Evolutionary conservation across 805 yeast genomes (phyloP).

Genomic region (Saccharomycopsis javanensis): DNA sequence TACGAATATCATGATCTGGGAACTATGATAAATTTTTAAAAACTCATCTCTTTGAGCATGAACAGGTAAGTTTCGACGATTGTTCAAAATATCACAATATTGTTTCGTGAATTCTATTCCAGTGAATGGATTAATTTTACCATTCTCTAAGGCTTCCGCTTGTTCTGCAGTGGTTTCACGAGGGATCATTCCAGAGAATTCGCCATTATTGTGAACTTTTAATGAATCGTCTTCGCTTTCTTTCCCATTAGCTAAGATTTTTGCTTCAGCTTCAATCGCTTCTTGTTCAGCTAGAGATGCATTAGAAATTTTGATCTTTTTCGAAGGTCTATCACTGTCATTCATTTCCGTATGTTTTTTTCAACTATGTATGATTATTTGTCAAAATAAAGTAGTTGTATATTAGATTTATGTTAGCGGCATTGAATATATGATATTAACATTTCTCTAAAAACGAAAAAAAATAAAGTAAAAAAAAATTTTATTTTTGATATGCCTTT

Average conservation of each 20-base stretch:
- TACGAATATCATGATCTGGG: slow-evolving; percentile 95
- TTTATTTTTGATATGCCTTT: too few species aligned
- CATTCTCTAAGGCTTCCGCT: slow-evolving; percentile 51
- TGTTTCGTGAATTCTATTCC: slow-evolving; percentile 51
- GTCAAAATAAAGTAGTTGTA: too few species aligned
- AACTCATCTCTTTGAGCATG: slow-evolving; percentile 90
- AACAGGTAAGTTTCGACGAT: slow-evolving; percentile 83
- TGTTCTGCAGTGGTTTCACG: slow-evolving; percentile 58
- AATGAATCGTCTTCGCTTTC: background rate
- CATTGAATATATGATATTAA: too few species aligned
- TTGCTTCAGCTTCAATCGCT: slow-evolving; percentile 24
- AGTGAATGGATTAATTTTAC: slow-evolving; percentile 67
- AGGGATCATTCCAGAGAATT: slow-evolving; percentile 41
- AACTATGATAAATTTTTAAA: slow-evolving; percentile 67
- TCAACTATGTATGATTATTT: background rate
- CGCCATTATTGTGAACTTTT: slow-evolving; percentile 14
- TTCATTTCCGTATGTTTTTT: background rate
- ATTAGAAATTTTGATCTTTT: slow-evolving; percentile 22
- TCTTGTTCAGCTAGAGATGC: slow-evolving; percentile 23
- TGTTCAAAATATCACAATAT: slow-evolving; percentile 69
- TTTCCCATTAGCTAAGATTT: slow-evolving; percentile 5
- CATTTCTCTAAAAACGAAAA: too few species aligned
- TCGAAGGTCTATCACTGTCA: slow-evolving; percentile 16
- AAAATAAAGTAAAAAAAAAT: too few species aligned
- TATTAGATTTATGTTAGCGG: too few species aligned